phyloP scores from a whole-genome alignment of 768 basidiomycete species.

The Naganishia onofrii region DNA sequence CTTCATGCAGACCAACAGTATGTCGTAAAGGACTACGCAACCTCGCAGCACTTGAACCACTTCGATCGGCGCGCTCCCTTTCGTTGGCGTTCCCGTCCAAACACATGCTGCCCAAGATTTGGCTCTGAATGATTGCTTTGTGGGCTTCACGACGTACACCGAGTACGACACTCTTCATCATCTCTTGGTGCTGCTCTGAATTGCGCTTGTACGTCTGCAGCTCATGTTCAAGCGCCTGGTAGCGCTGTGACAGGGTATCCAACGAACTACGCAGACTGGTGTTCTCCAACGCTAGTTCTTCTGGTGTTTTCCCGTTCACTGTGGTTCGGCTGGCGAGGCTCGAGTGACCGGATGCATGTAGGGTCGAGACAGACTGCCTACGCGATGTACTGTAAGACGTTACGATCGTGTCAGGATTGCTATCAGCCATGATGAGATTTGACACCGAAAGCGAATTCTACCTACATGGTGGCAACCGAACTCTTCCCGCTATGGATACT shows the following conservation, averaged over 20 bases:
- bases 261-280: conserved; percentile 42
- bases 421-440: too few relatives aligned
- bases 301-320: conserved; percentile 41
- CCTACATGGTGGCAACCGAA: conserved; percentile 2
- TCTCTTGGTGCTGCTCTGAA: conserved; percentile 40
- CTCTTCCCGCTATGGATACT: background rate
- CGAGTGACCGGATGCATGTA: conserved; percentile 5
- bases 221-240: conserved; percentile 38
- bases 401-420: background rate
- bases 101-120: conserved; percentile 31
- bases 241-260: conserved; percentile 45
- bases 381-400: background rate
- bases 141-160: conserved; percentile 33
- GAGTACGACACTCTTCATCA: conserved; percentile 41
- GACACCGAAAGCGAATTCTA: too few relatives aligned
- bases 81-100: conserved; percentile 35
- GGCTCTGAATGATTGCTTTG: conserved; percentile 18
- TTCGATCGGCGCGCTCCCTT: conserved; percentile 33
- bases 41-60: background rate
- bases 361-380: conserved; percentile 7
- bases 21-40: conserved; percentile 12
- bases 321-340: background rate
- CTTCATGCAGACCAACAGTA: background rate
- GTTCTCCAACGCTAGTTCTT: conserved; percentile 50
- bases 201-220: conserved; percentile 35